Conservation (phyloP, 108 stramenopile genomes). For the Skeletonema tropicum region DNA sequence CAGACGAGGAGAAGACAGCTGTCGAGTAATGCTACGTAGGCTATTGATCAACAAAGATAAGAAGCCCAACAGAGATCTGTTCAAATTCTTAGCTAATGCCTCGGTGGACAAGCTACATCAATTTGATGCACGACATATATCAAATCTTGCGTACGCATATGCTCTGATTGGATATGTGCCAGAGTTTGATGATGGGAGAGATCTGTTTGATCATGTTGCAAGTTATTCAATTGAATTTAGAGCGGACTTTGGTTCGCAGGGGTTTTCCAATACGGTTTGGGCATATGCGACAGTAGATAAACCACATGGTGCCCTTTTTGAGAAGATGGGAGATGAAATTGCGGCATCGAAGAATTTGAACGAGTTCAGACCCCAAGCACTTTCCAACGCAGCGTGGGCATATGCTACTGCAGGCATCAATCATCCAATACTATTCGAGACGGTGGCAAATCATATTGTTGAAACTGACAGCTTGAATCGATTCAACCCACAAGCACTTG, state of each 20-base stretch:
- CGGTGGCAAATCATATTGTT: too few relatives aligned
- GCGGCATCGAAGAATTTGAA: not conserved
- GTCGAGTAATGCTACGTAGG: not conserved
- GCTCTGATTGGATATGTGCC: too few relatives aligned
- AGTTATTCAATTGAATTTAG: not conserved
- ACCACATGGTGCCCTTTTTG: slow-evolving; percentile 17
- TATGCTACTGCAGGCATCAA: too few relatives aligned
- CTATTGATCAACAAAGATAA: not conserved
- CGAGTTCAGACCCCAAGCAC: not conserved
- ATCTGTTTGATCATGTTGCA: slow-evolving; percentile 7
- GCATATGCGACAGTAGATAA: slow-evolving; percentile 29
- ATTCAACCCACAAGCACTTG: too few relatives aligned
- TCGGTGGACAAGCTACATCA: not conserved
- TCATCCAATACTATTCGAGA: too few relatives aligned
- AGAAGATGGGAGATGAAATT: not conserved
- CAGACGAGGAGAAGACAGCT: not conserved
- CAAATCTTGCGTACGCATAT: slow-evolving; percentile 9
- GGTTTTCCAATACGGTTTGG: not conserved
- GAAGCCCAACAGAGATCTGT: not conserved
- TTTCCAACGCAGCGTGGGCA: too few relatives aligned
- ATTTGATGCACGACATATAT: not conserved
- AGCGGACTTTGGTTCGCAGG: too few relatives aligned
- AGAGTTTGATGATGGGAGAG: too few relatives aligned
- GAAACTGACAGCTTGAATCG: too few relatives aligned
- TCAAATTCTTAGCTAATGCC: not conserved